Evolutionary conservation across 2,329 filamentous ascomycete genomes (phyloP), one percentile per base, ranked within the genome.

Genomic region (Aspergillus transmontanensis): DNA sequence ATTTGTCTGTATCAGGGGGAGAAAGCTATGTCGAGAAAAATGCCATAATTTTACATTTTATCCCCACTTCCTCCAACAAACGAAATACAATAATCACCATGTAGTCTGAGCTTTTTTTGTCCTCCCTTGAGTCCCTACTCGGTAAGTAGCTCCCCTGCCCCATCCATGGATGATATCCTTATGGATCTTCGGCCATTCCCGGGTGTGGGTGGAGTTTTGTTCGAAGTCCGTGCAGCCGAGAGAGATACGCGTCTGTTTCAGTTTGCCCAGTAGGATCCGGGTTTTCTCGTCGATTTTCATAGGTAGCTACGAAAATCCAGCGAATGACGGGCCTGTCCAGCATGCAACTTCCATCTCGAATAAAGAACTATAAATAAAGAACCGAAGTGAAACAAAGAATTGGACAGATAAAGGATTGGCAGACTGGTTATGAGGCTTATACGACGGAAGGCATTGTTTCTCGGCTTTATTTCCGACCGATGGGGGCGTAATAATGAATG

Each of bases 231-330:
- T 76, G 74, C 74, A 75, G 72, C 70, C 67, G 70, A 72, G 64
- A 73, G 71, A 73, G 65, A 73, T 75, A 76, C 72, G 73, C 72
- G 72, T 75, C 68, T 73, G 72, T 74, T 74, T 74, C 72, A 72
- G 64, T 71, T 70, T 71, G 67, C 64, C 48, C 50, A 60, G 23
- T 26, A n/a, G 32, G 41, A 19, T 23, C 30, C 12, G 34, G 32
- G 53, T 28, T 41, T 41, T 21, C 60, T 23, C 12, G 43, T 41
- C 57, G 6, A 30, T 45, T 39, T 41, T 50, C 36, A 58, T 55
- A 39, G 34, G 54, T 61, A 39, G 58, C 58, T 51, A 23, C 23
- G 19, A 32, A 36, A 16, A 19, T 39, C 32, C 51, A 36, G 34
- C 51, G 14, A 41, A 55, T 55, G 26, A 26, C 7, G 7, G 51